A percentile compares a stretch with the other conserved stretches of the same genome.
phyloP scores from a whole-genome alignment of 116 monocot species.

The Thalassia testudinum region DNA sequence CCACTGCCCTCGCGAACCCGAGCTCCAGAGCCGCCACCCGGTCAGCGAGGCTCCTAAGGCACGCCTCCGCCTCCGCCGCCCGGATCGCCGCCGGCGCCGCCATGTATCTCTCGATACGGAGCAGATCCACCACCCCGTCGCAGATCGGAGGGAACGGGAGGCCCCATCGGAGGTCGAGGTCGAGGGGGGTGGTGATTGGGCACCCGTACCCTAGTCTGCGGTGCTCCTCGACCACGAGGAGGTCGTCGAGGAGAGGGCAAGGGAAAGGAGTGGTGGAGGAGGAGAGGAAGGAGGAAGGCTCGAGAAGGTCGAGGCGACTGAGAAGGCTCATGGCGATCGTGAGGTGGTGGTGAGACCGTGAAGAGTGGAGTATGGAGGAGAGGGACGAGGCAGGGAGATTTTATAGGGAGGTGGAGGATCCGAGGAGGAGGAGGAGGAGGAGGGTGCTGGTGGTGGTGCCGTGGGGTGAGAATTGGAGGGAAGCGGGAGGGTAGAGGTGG shows the following conservation, averaged over 20 bases:
- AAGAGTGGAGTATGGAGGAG: background rate
- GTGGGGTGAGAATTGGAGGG: too few species aligned
- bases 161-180: slow-evolving; percentile 14
- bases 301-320: slow-evolving; percentile 30
- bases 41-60: slow-evolving; percentile 28
- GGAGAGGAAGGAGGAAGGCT: slow-evolving; percentile 13
- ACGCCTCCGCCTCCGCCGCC: slow-evolving; percentile 29
- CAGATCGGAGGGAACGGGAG: slow-evolving; percentile 7
- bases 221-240: slow-evolving; percentile 12
- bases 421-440: too few species aligned
- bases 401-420: too few species aligned
- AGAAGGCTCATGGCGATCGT: slow-evolving; percentile 25
- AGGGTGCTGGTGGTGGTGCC: too few species aligned
- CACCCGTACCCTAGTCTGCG: slow-evolving; percentile 22
- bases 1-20: background rate
- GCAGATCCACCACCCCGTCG: slow-evolving; percentile 14
- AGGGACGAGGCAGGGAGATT: background rate
- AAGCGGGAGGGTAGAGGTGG: too few species aligned
- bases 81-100: slow-evolving; percentile 7
- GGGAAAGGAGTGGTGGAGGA: slow-evolving; percentile 2
- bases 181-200: slow-evolving; percentile 5
- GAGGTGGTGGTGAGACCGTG: background rate
- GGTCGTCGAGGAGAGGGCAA: slow-evolving; percentile 1
- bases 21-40: slow-evolving; percentile 58
- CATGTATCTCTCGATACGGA: slow-evolving; percentile 12